A percentile compares a stretch with the other conserved stretches of the same genome.
These are phyloP conservation scores for Tulasnella sp. DNA, from an alignment of 768 basidiomycete genomes.

Conservation along the genomic window DNA sequence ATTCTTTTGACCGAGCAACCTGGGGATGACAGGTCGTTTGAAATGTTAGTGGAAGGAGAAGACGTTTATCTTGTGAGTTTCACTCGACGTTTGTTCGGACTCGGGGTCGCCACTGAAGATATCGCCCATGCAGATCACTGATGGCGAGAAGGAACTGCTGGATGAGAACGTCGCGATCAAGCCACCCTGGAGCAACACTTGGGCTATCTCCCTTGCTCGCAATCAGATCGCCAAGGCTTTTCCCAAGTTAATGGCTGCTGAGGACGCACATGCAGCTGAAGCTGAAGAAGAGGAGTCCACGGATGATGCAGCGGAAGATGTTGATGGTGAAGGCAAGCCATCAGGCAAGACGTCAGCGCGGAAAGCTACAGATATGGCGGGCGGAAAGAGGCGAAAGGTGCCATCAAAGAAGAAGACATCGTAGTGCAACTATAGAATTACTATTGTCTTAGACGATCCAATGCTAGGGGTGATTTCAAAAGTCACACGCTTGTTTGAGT, in stretches of 20 bases:
- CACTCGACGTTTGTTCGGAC: constrained; percentile 2
- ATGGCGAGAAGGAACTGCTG: constrained; percentile 47
- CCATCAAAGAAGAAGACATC: constrained; percentile 7
- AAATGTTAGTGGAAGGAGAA: constrained; percentile 71
- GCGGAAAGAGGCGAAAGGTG: constrained; percentile 9
- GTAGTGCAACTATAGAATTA: background rate
- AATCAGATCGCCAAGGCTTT: constrained; percentile 25
- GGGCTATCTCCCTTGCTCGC: constrained; percentile 47
- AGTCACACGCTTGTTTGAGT: background rate
- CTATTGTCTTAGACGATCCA: too few relatives aligned
- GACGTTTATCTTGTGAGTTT: constrained; percentile 61
- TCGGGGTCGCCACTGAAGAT: constrained; percentile 5
- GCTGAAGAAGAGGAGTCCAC: constrained; percentile 15
- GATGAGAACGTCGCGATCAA: constrained; percentile 47
- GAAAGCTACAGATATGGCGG: constrained; percentile 6
- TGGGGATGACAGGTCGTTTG: constrained; percentile 39
- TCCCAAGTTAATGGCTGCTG: constrained; percentile 2
- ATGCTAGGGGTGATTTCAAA: too few relatives aligned
- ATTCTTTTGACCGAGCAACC: constrained; percentile 15
- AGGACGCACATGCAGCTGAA: background rate
- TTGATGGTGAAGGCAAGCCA: constrained; percentile 16
- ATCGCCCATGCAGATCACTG: constrained; percentile 42
- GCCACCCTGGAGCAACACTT: constrained; percentile 55
- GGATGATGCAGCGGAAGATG: constrained; percentile 7
- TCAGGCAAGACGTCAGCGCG: background rate